Base-by-base conservation (phyloP, 768 basidiomycete genomes). In the Xanthoconium stramineum region DNA sequence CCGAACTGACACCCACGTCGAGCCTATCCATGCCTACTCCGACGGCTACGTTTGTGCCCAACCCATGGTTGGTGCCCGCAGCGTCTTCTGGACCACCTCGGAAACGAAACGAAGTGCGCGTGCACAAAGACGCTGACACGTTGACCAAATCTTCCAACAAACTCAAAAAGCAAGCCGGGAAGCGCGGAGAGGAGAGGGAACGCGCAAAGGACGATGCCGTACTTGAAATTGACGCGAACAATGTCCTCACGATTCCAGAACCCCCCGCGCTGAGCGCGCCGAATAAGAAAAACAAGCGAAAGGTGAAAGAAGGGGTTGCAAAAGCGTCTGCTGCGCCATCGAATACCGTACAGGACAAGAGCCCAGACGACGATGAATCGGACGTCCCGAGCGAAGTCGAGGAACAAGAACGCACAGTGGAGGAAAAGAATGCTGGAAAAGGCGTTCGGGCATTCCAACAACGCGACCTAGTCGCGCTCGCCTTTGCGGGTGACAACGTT, bases 401-500 rank as follows among this genome's bases (percentile, higher is more conserved):
- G 36, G 85, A 81, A 28, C 90, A 89, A 63, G 89, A 89, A 63
- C 73, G 74, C 43, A 65, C 65, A 0, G 63, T 80, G 2, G 51
- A 82, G 75, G 61, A 65, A 70, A 42, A 85, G 80, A 65, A 75
- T 68, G 53, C 76, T 65, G 61, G 62, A 40, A 70, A 66, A 47
- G 75, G 75, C 24, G 68, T 83, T 0, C 81, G 79, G 50, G 89
- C 90, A 1, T 94, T 98, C 73, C 79, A 90, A 69, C 96, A 98
- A 70, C 80, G 91, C 38, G 94, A 98, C 61, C 78, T 98, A 13
- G 94, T 99, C 13, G 91, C 94, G 1, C 84, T 85, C 52, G 97
- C 97, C 0, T 99, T 99, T 75, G 96, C 95, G 2, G 95, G 94
- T 3, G 97, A 99, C 71, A 92, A 98, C 61, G 96, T 98, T 33